These are phyloP conservation scores for Ilyonectria robusta DNA, from an alignment of 2,329 filamentous ascomycete species.

Conservation along the genomic window DNA sequence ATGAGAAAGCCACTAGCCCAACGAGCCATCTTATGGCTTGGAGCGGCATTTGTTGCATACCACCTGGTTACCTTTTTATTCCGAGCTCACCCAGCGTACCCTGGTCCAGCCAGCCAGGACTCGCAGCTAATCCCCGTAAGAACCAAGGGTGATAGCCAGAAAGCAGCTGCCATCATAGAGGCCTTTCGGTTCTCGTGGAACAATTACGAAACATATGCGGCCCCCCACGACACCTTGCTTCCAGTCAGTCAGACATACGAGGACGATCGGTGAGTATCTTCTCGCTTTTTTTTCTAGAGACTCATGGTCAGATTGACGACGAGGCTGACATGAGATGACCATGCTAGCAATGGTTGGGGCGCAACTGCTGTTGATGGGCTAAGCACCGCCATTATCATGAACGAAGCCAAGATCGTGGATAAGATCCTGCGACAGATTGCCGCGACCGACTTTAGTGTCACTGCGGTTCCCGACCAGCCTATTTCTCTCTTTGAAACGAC, in stretches of 20 bases:
- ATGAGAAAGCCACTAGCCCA: constrained; percentile 16
- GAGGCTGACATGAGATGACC: constrained; percentile 3
- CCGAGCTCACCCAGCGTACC: neutral
- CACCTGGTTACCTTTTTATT: constrained; percentile 9
- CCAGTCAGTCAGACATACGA: constrained; percentile 30
- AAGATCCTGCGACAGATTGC: constrained; percentile 37
- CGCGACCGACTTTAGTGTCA: constrained; percentile 33
- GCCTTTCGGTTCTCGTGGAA: constrained; percentile 41
- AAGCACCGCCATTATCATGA: constrained; percentile 41
- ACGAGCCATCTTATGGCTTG: constrained; percentile 30
- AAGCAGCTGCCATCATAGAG: constrained; percentile 28
- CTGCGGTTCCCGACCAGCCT: constrained; percentile 7
- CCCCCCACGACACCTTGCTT: constrained; percentile 37
- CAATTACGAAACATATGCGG: constrained; percentile 36
- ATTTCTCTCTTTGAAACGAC: constrained; percentile 40
- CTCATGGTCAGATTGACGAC: too few relatives aligned
- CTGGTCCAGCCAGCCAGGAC: neutral
- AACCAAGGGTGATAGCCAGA: constrained; percentile 10
- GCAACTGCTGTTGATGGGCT: constrained; percentile 40
- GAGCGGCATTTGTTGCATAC: constrained; percentile 17
- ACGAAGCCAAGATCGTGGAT: constrained; percentile 31
- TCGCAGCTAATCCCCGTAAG: neutral
- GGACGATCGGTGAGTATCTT: constrained; percentile 31
- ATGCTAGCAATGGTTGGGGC: constrained; percentile 40
- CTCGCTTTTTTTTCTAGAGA: neutral